These are phyloP conservation scores for Emergomyces orientalis DNA, from an alignment of 2,329 filamentous ascomycete genomes.

Conservation along the genomic window DNA sequence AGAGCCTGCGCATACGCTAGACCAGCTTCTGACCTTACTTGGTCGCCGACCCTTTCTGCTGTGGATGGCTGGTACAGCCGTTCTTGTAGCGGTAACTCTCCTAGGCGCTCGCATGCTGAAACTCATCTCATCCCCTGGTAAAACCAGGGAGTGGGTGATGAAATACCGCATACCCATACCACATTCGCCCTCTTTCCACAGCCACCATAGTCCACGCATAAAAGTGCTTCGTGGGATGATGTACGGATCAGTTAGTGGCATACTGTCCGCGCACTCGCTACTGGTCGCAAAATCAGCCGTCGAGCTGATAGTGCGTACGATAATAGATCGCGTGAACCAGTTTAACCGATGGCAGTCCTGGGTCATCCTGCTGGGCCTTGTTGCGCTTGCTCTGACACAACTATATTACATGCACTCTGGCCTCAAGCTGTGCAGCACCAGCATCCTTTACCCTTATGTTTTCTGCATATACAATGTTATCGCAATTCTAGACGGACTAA, in stretches of 20 bases:
- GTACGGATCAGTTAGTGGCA: slow-evolving; percentile 84
- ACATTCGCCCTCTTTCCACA: slow-evolving; percentile 25
- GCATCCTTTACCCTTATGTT: slow-evolving; percentile 88
- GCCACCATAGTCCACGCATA: slow-evolving; percentile 49
- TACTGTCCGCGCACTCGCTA: slow-evolving; percentile 85
- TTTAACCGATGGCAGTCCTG: slow-evolving; percentile 94
- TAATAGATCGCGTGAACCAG: slow-evolving; percentile 79
- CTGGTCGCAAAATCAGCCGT: slow-evolving; percentile 94
- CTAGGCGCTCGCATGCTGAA: slow-evolving; percentile 44
- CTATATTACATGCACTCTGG: slow-evolving; percentile 93
- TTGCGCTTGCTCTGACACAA: slow-evolving; percentile 75
- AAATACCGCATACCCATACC: slow-evolving; percentile 22
- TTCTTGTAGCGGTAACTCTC: slow-evolving; percentile 63
- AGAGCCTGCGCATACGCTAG: slow-evolving; percentile 79
- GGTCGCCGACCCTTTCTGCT: slow-evolving; percentile 65
- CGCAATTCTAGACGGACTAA: slow-evolving; percentile 90
- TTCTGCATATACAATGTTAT: slow-evolving; percentile 99
- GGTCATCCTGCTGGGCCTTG: slow-evolving; percentile 73
- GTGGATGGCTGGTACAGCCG: slow-evolving; percentile 76
- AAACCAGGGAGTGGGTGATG: slow-evolving; percentile 19
- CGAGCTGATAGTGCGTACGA: slow-evolving; percentile 79
- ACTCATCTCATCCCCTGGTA: slow-evolving; percentile 26
- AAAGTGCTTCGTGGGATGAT: slow-evolving; percentile 71
- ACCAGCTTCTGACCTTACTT: slow-evolving; percentile 69
- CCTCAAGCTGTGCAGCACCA: slow-evolving; percentile 89